Base-by-base conservation (phyloP, 2,329 filamentous ascomycete genomes). In the Diplodia seriata region DNA sequence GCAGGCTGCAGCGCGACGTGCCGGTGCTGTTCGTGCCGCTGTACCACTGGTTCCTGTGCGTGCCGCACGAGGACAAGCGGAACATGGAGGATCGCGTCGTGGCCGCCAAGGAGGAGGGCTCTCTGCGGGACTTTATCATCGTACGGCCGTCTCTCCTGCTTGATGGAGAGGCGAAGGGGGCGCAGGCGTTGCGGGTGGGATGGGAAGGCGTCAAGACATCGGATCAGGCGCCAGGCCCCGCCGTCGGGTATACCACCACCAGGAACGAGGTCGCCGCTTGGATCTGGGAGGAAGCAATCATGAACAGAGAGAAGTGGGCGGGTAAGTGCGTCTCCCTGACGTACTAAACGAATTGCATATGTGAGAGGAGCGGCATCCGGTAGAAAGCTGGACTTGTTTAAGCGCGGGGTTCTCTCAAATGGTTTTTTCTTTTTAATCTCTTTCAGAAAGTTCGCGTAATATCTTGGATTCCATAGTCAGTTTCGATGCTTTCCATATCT, bases 1-100 rank as follows among this genome's bases (percentile, higher is more conserved):
- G 70, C 26, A 31, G 38, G 15, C 71, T 72, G 23, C 72, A 72
- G 20, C 69, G 78, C 12, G 80, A 82, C 68, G 76, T 82, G 1
- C 80, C 80, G 1, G 51, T 74, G 1, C 40, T 72, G 11, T 74
- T 75, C 47, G 63, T 70, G 4, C 74, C 73, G 15, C 56, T 81
- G 8, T 82, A 82, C 68, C 74, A 76, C 50, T 78, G 74, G 70
- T 20, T 75, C 0, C 71, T 80, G 0, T 69, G 72, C 33, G 72
- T 74, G 7, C 77, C 78, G 40, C 80, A 84, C 68, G 75, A 72
- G 23, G 81, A 82, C 65, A 82, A 82, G 73, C 68, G 67, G 43
- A 70, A 70, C 7, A 75, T 81, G 74, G 77, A 82, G 68, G 62
- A 70, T 7, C 36, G 74, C 11, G 62, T 83, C 9, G 67, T 68